Evolutionary conservation across 177 flowering plant species (phyloP).

Genomic region (Vitis hybrid): DNA sequence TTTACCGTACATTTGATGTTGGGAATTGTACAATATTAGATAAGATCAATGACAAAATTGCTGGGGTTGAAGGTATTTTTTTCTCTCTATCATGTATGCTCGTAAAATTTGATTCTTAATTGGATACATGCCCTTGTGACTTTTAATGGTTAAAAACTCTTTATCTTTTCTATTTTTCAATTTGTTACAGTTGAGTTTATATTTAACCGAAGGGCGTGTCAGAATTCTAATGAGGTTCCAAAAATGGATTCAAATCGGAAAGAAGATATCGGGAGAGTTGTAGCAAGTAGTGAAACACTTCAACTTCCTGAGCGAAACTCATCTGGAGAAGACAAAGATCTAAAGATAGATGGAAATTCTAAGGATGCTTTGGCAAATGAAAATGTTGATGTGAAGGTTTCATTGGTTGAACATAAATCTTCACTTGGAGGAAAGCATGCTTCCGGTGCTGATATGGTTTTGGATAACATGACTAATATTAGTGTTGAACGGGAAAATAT

Average conservation of each 20-base stretch:
- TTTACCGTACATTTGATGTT: constrained; percentile 78
- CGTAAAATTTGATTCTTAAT: neutral
- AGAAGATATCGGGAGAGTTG: constrained; percentile 17
- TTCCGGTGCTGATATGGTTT: neutral
- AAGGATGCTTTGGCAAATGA: constrained; percentile 5
- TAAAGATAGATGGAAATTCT: constrained; percentile 5
- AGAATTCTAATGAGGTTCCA: constrained; percentile 12
- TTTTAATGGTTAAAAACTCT: neutral
- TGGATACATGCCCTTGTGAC: neutral
- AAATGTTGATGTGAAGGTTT: constrained; percentile 5
- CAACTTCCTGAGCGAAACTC: constrained; percentile 2
- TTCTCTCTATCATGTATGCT: neutral
- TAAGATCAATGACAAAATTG: constrained; percentile 53
- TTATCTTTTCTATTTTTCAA: constrained; percentile 11
- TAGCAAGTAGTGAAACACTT: constrained; percentile 15
- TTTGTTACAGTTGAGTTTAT: constrained; percentile 51
- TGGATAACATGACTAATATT: neutral
- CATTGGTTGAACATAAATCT: constrained; percentile 6
- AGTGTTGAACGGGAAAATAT: constrained; percentile 1
- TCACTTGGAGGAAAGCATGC: constrained; percentile 2
- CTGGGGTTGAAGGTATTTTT: constrained; percentile 64
- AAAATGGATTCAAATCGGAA: constrained; percentile 20
- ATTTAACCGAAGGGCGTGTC: constrained; percentile 40
- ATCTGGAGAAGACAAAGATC: neutral
- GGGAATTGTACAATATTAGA: constrained; percentile 38